Base-by-base conservation (phyloP, 345 rosid genomes). In the Eucalyptus fibrosa region DNA sequence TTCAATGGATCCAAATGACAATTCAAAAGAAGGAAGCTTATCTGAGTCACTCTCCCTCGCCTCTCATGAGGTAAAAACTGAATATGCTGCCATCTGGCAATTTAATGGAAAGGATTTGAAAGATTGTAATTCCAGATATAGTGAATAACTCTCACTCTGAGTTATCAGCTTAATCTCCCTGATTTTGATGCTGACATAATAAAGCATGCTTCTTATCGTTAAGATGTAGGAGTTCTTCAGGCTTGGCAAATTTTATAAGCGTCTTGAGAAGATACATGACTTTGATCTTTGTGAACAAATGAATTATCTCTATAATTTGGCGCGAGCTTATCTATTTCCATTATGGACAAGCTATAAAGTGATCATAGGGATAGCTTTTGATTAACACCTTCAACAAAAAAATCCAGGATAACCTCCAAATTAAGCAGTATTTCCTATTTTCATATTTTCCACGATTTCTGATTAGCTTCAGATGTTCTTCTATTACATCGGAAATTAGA, bases 61-160 rank as follows among this genome's bases (percentile, higher is more conserved):
- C 23, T 77, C 88, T 90, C 97, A 94, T 88, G 95, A 96, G 96
- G 99, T 98, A 93, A 86, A 87, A 62, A 87, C 59, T 88, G 86
- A 85, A 86, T 87, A 28, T 86, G 90, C 89, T 67, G 86, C 18
- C 65, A 77, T 80, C 87, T 89, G 86, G 59, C 47, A 87, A 87
- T 91, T 77, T 89, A 88, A 62, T 28, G 10, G 45, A 50, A 87
- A 77, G 47, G 62, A 49, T 34, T 56, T 50, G 14, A 49, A 72
- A 67, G 72, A 72, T 88, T n/a, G 47, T 77, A 77, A 37, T 77
- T 77, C 83, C 45, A 40, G 83, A 40, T 16, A 77, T 40, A 21
- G 47, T 40, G 83, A 77, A 53, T 53, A 53, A 53, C 59, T 53
- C 23, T 37, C 45, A 37, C 47, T 77, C 83, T 77, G 83, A 77